Conservation (phyloP, 2,329 filamentous ascomycete species). For the Phialophora verrucosa region DNA sequence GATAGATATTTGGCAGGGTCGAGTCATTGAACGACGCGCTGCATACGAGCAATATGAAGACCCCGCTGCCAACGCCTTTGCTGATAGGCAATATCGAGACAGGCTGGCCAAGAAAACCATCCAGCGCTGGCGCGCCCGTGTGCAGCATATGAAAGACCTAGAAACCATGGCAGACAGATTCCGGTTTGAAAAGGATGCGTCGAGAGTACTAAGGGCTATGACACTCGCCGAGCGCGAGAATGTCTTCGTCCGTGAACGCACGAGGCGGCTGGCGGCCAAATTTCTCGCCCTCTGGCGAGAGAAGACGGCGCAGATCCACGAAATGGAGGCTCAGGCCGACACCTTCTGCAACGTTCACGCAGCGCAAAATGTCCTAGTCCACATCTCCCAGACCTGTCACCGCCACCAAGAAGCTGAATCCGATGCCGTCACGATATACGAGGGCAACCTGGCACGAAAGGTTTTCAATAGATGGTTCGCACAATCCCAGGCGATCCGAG, state of each 20-base stretch:
- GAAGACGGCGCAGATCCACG: constrained; percentile 19
- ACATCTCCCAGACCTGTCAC: neutral
- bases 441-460: constrained; percentile 23
- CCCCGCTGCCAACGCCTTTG: constrained; percentile 21
- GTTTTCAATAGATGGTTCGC: constrained; percentile 25
- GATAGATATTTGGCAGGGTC: constrained; percentile 27
- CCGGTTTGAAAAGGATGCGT: constrained; percentile 22
- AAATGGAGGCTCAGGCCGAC: constrained; percentile 30
- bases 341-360: constrained; percentile 22
- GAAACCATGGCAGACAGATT: constrained; percentile 26
- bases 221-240: constrained; percentile 30
- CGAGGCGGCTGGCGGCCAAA: constrained; percentile 19
- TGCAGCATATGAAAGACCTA: constrained; percentile 19
- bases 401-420: constrained; percentile 15
- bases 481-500: constrained; percentile 19
- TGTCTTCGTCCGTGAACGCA: constrained; percentile 26
- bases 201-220: constrained; percentile 23
- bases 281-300: constrained; percentile 25
- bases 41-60: constrained; percentile 27
- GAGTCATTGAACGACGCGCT: constrained; percentile 22
- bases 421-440: constrained; percentile 24
- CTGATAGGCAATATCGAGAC: constrained; percentile 20
- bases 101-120: constrained; percentile 27
- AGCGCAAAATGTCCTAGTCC: constrained; percentile 17
- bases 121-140: constrained; percentile 24